These are phyloP conservation scores for Cercospora canescens DNA, from an alignment of 2,329 filamentous ascomycete genomes.

Conservation along the genomic window DNA sequence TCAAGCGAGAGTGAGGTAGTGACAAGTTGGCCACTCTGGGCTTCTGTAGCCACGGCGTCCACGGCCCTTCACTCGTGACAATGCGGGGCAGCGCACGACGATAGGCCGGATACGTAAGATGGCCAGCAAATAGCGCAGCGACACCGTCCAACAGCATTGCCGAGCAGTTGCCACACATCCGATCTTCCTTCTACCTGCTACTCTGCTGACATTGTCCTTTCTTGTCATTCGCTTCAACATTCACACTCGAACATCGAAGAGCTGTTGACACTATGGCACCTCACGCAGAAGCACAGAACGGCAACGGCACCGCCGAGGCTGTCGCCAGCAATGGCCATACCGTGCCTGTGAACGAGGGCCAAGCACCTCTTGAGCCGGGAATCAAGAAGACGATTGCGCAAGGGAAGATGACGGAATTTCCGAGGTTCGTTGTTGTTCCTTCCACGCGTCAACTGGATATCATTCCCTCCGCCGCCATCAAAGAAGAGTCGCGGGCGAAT, in stretches of 20 bases:
- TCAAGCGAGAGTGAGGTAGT: no score
- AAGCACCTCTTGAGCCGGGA: conserved; percentile 35
- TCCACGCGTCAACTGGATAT: no score
- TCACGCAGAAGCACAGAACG: conserved; percentile 31
- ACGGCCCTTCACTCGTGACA: not conserved
- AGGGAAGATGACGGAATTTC: conserved; percentile 33
- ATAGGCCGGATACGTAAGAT: not conserved
- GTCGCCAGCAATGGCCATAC: conserved; percentile 29
- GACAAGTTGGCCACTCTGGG: no score
- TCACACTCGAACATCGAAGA: not conserved
- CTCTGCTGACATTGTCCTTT: not conserved
- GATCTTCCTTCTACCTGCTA: not conserved
- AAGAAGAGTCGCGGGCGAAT: no score
- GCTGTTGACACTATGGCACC: conserved; percentile 31
- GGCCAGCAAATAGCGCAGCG: not conserved
- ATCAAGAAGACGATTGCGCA: conserved; percentile 35
- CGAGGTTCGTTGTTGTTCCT: conserved; percentile 29
- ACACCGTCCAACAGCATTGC: not conserved
- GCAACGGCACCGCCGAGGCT: not conserved
- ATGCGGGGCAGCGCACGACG: conserved; percentile 8
- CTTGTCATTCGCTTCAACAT: not conserved
- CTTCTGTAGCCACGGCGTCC: no score
- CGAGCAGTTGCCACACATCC: conserved; percentile 4
- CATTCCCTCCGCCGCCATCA: no score
- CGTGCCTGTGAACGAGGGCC: conserved; percentile 32